These are phyloP conservation scores for Beauveria asiatica DNA, from an alignment of 2,329 filamentous ascomycete genomes.

Conservation along the genomic window DNA sequence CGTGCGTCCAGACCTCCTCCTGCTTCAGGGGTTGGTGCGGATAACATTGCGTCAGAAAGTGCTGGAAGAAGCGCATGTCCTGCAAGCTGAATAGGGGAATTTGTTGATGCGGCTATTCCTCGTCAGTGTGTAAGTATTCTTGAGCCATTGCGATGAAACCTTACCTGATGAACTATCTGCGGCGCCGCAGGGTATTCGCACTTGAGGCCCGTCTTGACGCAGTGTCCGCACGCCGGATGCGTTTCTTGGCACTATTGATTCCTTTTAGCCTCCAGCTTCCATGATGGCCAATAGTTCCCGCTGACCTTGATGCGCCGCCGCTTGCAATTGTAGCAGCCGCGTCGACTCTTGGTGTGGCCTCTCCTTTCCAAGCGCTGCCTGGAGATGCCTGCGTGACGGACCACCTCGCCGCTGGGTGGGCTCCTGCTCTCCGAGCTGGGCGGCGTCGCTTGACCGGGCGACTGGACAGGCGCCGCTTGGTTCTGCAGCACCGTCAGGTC, in stretches of 20 bases:
- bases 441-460: conserved; percentile 23
- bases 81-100: conserved; percentile 51
- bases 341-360: conserved; percentile 57
- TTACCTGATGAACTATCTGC: conserved; percentile 42
- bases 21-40: conserved; percentile 58
- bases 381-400: conserved; percentile 15
- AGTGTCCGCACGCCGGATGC: conserved; percentile 55
- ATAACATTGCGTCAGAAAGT: conserved; percentile 53
- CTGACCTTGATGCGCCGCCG: conserved; percentile 53
- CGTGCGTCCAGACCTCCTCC: conserved; percentile 57
- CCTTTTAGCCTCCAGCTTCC: conserved; percentile 12
- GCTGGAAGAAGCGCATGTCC: conserved; percentile 62
- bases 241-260: conserved; percentile 52
- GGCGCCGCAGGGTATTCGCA: conserved; percentile 53
- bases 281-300: not conserved
- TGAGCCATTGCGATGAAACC: not conserved
- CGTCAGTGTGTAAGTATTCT: conserved; percentile 4
- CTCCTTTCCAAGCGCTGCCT: conserved; percentile 43
- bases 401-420: conserved; percentile 16
- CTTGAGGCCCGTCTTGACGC: conserved; percentile 50
- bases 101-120: conserved; percentile 42
- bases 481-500: conserved; percentile 3
- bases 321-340: conserved; percentile 62
- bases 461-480: conserved; percentile 19
- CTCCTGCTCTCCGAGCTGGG: conserved; percentile 21